Base-by-base conservation (phyloP, 1,284 basidiomycete genomes). In the Moesziomyces sp. region DNA sequence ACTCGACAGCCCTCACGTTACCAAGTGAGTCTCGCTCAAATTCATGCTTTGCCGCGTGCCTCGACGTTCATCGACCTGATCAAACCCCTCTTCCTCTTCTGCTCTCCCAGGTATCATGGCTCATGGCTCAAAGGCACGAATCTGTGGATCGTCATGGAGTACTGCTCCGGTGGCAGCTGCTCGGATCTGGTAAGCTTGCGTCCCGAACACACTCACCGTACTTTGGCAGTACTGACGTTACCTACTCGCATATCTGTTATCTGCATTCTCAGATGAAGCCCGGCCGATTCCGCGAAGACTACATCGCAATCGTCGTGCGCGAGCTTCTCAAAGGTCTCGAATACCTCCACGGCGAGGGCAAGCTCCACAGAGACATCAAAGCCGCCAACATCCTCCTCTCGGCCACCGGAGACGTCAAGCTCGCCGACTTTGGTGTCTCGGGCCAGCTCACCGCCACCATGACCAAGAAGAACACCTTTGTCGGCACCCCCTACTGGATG, bases 141-240 rank as follows among this genome's bases (percentile, higher is more conserved):
- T 82, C 87, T 99, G 30, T 98, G 96, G 96, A 98, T 99, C 82
- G 93, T 98, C 73, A 99, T 99, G 96, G 97, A 99, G 90, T 98
- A 88, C 73, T 88, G 88, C 74, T 86, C 86, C 1, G 88, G 88
- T 34, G 88, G 88, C 21, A 87, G 86, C 52, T 88, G 86, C 74
- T 85, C 85, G 1, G 87, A 88, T 79, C 71, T 88, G 55, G 86
- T 87, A 53, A 75, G 85, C 68, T 13, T 42, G 53, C 48, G 58
- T 51, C 21, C 10, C 13, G 11, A 11, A 11, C 5, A 13, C 30
- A 55, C 46, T 46, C 56, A 6, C 3, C n/a, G 35, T 21, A 11
- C 43, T 26, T 45, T 3, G 13, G 11, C 30, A 34, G 30, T 11
- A 8, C 35, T 55, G 53, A 51, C 40, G 63, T 65, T 59, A 26